Conservation (phyloP, 2,329 filamentous ascomycete species). For the Ophiocordyceps australis region DNA sequence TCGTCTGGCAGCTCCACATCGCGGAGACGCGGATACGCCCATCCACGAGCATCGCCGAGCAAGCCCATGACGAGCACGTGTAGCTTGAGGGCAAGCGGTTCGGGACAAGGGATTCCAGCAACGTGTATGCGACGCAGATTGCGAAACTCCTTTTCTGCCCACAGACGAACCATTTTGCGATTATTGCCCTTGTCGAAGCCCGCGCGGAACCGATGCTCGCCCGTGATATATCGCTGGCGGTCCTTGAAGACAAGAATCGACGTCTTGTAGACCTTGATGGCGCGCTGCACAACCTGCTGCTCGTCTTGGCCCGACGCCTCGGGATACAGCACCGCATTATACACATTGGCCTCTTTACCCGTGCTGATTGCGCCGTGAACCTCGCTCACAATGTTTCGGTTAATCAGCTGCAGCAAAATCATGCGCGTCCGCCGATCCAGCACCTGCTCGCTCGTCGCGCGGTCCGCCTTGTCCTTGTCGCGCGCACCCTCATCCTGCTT, state of each 20-base stretch:
- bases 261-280: conserved; percentile 98
- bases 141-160: conserved; percentile 97
- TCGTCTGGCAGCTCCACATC: conserved; percentile 61
- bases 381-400: conserved; percentile 73
- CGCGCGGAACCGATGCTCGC: conserved; percentile 78
- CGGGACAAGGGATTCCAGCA: conserved; percentile 77
- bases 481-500: conserved; percentile 28
- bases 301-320: too few relatives aligned
- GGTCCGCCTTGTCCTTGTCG: conserved; percentile 76
- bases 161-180: conserved; percentile 92
- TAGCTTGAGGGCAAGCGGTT: conserved; percentile 75
- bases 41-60: conserved; percentile 71
- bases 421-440: conserved; percentile 86
- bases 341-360: conserved; percentile 96
- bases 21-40: conserved; percentile 73
- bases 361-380: conserved; percentile 92
- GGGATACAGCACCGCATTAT: conserved; percentile 60
- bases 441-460: conserved; percentile 88
- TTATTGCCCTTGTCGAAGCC: conserved; percentile 92
- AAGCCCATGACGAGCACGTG: conserved; percentile 95
- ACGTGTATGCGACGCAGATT: conserved; percentile 74
- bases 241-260: conserved; percentile 97
- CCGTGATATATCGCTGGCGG: conserved; percentile 84
- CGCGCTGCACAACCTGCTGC: conserved; percentile 48
- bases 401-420: conserved; percentile 93